Conservation (phyloP, 2,329 filamentous ascomycete genomes). For the Colletotrichum falcatum region DNA sequence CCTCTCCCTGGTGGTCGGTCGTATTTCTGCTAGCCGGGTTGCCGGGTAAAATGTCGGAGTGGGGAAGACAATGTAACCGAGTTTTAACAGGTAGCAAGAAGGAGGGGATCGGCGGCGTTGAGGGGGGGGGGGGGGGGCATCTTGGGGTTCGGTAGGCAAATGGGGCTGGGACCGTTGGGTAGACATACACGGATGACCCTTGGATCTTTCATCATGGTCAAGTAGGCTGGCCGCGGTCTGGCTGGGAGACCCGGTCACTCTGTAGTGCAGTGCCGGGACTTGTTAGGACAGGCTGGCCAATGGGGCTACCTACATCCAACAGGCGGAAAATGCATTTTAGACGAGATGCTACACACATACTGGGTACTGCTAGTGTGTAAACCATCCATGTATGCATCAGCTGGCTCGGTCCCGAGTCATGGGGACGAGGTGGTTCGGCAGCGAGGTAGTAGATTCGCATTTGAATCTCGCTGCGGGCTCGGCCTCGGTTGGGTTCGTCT, state of each 20-base stretch:
- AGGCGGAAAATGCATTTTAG: not conserved
- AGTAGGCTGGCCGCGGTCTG: not conserved
- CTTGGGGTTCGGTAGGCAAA: conserved; percentile 12
- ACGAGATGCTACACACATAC: no score
- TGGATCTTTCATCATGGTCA: conserved; percentile 19
- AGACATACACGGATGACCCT: conserved; percentile 37
- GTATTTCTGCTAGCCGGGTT: not conserved
- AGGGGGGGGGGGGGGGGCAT: not conserved
- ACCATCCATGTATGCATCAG: not conserved
- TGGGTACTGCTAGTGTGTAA: no score
- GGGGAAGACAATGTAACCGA: no score
- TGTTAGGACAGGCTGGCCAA: conserved; percentile 6
- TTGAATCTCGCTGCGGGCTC: not conserved
- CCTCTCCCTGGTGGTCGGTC: not conserved
- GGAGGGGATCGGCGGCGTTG: conserved; percentile 23
- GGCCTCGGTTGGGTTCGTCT: conserved; percentile 28
- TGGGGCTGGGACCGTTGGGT: conserved; percentile 22
- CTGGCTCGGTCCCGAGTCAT: conserved; percentile 16
- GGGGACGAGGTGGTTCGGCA: conserved; percentile 10
- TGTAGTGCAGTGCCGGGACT: not conserved
- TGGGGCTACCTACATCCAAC: not conserved
- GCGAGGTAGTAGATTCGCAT: no score
- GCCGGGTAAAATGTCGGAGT: not conserved
- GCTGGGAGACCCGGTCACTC: not conserved
- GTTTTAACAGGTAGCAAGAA: not conserved